A percentile compares a stretch with the other conserved stretches of the same genome.
Evolutionary conservation across 2,329 filamentous ascomycete genomes (phyloP).

Genomic region (Fusarium miscanthi): DNA sequence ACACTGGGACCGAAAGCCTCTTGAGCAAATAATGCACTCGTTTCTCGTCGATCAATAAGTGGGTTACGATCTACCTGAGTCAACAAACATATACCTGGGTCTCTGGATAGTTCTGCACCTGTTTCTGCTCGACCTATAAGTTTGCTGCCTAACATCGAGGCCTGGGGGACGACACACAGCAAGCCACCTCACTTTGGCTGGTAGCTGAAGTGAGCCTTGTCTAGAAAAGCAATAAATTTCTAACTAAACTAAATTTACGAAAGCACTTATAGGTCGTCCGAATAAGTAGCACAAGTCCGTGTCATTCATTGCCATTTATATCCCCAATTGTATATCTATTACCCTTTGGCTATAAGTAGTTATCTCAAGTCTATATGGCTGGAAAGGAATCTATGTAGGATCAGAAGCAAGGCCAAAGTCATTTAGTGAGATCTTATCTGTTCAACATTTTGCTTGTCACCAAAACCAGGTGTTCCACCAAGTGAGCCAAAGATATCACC

Average conservation of each 20-base stretch:
- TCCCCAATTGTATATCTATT: background rate
- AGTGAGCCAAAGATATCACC: constrained; percentile 38
- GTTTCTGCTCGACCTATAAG: constrained; percentile 98
- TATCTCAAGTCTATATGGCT: background rate
- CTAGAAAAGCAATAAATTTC: no score
- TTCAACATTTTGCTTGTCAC: constrained; percentile 4
- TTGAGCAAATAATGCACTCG: constrained; percentile 73
- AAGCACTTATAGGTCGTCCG: no score
- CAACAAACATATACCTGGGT: constrained; percentile 92
- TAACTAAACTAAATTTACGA: fast-evolving
- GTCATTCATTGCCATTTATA: no score
- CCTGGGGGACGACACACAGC: constrained; percentile 84
- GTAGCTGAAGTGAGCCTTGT: no score
- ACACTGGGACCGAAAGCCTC: constrained; percentile 77
- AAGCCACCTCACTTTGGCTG: constrained; percentile 62
- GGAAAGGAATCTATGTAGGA: background rate
- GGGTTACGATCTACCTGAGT: constrained; percentile 86
- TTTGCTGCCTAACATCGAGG: constrained; percentile 94
- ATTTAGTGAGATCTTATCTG: background rate
- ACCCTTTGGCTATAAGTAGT: background rate
- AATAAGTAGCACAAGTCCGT: fast-evolving
- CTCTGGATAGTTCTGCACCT: constrained; percentile 99
- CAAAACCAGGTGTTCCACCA: constrained; percentile 30
- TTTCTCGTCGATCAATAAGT: constrained; percentile 87
- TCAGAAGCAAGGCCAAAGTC: no score